These are phyloP conservation scores for Ogataea pini DNA, from an alignment of 805 yeast genomes.

Conservation along the genomic window DNA sequence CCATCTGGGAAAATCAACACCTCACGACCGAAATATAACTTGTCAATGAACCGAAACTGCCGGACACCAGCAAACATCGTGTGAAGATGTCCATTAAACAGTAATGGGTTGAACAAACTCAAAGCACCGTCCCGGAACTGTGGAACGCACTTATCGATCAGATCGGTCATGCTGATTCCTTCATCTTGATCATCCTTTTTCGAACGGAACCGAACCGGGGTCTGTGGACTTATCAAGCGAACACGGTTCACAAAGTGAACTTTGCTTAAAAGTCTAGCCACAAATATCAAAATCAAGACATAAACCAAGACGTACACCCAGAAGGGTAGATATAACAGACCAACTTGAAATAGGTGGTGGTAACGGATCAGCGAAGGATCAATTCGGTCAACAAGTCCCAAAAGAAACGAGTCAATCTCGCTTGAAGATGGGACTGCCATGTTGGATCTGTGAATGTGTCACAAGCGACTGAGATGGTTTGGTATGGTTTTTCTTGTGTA, in stretches of 20 bases:
- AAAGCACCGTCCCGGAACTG: constrained; percentile 48
- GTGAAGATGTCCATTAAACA: constrained; percentile 75
- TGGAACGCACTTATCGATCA: constrained; percentile 35
- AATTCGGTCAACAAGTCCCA: constrained; percentile 4
- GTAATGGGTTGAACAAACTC: constrained; percentile 60
- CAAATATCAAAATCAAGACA: background rate
- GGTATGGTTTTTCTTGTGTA: too few relatives aligned
- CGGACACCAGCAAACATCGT: constrained; percentile 67
- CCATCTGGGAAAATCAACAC: constrained; percentile 60
- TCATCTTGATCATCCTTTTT: background rate
- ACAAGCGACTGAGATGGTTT: too few relatives aligned
- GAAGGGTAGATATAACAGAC: constrained; percentile 14
- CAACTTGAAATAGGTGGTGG: constrained; percentile 15
- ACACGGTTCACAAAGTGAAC: constrained; percentile 18
- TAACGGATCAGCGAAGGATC: constrained; percentile 11
- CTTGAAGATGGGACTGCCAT: background rate
- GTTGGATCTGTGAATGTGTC: background rate
- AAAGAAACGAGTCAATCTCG: constrained; percentile 7
- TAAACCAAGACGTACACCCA: constrained; percentile 16
- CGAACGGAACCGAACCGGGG: constrained; percentile 12
- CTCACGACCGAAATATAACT: constrained; percentile 74
- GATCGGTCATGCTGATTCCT: constrained; percentile 21
- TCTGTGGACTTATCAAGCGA: constrained; percentile 8
- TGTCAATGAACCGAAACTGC: constrained; percentile 50
- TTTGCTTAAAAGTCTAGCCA: background rate